Percentiles rank a stretch among this genome's conserved stretches.
Conservation (phyloP, 2,329 filamentous ascomycete species). For the Colletotrichum costaricense region DNA sequence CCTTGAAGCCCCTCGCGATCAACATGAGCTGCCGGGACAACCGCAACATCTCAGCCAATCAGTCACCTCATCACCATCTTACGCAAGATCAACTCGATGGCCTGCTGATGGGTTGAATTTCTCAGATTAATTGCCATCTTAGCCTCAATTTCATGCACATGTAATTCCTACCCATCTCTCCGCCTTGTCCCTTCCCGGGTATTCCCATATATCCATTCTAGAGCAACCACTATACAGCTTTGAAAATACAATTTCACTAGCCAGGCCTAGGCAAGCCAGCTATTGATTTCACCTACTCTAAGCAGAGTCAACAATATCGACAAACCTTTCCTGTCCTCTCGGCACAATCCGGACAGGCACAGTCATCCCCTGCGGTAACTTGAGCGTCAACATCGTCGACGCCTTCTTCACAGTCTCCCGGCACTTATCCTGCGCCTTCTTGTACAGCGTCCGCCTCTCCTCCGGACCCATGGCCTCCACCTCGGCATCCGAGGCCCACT, state of each 20-base stretch:
- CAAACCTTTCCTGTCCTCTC: conserved; percentile 77
- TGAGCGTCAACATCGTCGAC: conserved; percentile 76
- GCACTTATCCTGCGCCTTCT: conserved; percentile 67
- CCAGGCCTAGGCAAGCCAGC: not conserved
- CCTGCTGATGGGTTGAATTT: not conserved
- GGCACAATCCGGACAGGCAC: conserved; percentile 77
- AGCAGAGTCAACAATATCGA: conserved; percentile 48
- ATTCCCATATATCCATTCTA: conserved; percentile 2
- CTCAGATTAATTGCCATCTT: not conserved
- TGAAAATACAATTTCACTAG: not conserved
- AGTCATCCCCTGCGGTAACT: conserved; percentile 68
- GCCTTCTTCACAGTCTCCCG: conserved; percentile 64
- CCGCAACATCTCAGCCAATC: not conserved
- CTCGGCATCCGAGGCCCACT: conserved; percentile 65
- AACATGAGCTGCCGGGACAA: conserved; percentile 22
- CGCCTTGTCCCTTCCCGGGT: not conserved
- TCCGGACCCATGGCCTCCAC: conserved; percentile 60
- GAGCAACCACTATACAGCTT: not conserved
- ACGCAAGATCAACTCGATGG: not conserved
- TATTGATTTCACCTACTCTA: not conserved
- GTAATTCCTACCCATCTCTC: not conserved
- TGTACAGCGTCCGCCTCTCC: conserved; percentile 66
- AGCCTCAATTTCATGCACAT: not conserved
- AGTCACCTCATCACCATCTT: not conserved
- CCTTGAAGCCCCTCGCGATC: not conserved